Evolutionary conservation across 768 basidiomycete genomes (phyloP), one percentile per base, ranked within the genome.

Genomic region (Tephrocybe sp.): DNA sequence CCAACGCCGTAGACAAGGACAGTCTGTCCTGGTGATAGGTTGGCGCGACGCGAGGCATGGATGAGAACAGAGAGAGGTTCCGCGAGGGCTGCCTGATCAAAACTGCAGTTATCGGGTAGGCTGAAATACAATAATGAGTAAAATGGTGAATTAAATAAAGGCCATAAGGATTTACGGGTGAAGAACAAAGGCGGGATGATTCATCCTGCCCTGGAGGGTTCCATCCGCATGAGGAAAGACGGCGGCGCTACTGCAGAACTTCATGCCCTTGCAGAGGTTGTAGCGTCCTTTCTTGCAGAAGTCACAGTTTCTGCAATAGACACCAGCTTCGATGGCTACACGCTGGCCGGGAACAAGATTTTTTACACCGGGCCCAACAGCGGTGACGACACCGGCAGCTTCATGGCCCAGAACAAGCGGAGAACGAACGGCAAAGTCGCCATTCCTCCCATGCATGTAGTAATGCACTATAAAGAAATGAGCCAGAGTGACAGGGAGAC

Each of bases 351-450:
- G 78, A 12, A 70, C 65, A 51, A 93, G 70, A 61, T 77, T 61
- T 55, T 72, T 76, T 37, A 86, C 84, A 15, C 83, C 82, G 11
- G 84, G 77, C 10, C 89, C 88, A 49, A 95, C 76, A n/a, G 91
- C 85, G 48, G 86, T 85, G 60, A 97, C 73, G 61, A 90, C 68
- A 27, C 94, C 94, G n/a, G 90, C 82, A 0, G 93, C 78, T 73
- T 97, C 94, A 68, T 97, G 94, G 21, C 94, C 95, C 25, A 98
- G 86, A 39, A 94, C 86, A 50, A 97, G 81, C 3, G 94, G 94
- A 5, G 82, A 75, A 52, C 82, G 86, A 54, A 97, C 76, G 43
- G 83, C 86, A 69, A 94, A 97, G 66, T 92, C 91, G 41, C 94
- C 94, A 66, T 97, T 98, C 36, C 91, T 82, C 18, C 88, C 93